Evolutionary conservation across 202 grass and related monocot species (phyloP).

Genomic region (Brachypodium distachyon): DNA sequence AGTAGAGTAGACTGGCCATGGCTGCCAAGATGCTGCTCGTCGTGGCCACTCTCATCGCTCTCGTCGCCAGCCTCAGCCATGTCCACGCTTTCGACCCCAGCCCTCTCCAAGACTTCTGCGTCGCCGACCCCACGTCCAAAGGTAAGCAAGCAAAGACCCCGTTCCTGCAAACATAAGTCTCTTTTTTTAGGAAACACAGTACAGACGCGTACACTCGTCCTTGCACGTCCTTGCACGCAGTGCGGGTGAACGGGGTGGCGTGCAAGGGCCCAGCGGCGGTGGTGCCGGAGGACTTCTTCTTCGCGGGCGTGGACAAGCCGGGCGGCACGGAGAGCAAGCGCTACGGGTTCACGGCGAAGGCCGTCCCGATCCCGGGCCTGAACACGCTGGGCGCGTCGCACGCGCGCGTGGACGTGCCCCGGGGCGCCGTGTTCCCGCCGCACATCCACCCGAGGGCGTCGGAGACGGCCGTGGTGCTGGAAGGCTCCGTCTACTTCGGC

Average conservation of each 20-base stretch:
- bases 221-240: too few species aligned
- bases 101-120: constrained; percentile 47
- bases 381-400: constrained; percentile 54
- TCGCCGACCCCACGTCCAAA: background rate
- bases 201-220: too few species aligned
- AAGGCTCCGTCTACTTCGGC: constrained; percentile 38
- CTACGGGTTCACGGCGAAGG: constrained; percentile 17
- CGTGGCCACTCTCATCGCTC: background rate
- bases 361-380: constrained; percentile 29
- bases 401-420: constrained; percentile 38
- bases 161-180: too few species aligned
- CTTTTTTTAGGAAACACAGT: too few species aligned
- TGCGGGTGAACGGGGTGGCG: constrained; percentile 38
- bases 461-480: constrained; percentile 53
- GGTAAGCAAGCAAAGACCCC: background rate
- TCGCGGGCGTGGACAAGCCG: constrained; percentile 22
- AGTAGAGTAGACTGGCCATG: background rate
- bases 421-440: constrained; percentile 27
- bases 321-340: constrained; percentile 13
- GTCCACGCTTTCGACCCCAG: constrained; percentile 32
- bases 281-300: constrained; percentile 40
- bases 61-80: background rate
- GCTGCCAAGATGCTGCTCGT: background rate
- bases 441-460: constrained; percentile 68
- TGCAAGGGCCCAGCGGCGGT: constrained; percentile 52